A percentile compares a stretch with the other conserved stretches of the same genome.
Conservation (phyloP, 2,329 filamentous ascomycete genomes). For the Westerdykella sp. region DNA sequence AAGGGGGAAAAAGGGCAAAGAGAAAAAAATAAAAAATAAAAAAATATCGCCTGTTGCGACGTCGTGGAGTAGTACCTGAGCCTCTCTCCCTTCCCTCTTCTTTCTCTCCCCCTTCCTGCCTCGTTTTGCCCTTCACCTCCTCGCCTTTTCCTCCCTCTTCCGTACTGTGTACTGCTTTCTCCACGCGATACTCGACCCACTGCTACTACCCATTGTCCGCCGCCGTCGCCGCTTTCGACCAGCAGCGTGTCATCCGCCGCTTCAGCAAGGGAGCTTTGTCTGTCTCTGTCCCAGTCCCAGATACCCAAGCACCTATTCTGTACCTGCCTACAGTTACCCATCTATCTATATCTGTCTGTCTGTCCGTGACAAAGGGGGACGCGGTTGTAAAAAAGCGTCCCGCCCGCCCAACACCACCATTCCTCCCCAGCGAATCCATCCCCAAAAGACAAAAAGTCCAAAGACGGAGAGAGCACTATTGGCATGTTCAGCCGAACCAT, state of each 20-base stretch:
- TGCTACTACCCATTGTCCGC: too few species aligned
- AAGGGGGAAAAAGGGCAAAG: too few species aligned
- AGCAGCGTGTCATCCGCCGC: too few species aligned
- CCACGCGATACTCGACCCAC: too few species aligned
- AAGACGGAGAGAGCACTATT: background rate
- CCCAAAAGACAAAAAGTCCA: too few species aligned
- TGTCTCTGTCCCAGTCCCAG: background rate
- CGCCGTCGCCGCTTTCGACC: too few species aligned
- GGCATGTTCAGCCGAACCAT: background rate
- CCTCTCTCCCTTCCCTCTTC: background rate
- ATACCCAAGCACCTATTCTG: background rate
- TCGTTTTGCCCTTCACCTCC: background rate
- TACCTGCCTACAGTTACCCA: background rate
- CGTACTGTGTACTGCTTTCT: background rate
- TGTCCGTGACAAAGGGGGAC: too few species aligned
- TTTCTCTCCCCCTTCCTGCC: background rate
- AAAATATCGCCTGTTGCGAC: too few species aligned
- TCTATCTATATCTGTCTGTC: background rate
- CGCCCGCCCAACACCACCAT: background rate
- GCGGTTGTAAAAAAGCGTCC: background rate
- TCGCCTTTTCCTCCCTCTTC: background rate
- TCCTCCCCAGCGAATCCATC: too few species aligned
- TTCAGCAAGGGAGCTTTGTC: background rate
- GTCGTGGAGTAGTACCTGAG: too few species aligned
- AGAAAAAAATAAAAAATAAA: too few species aligned